phyloP scores from a whole-genome alignment of 2,329 filamentous ascomycete species.

The Hypoxylon sp. region DNA sequence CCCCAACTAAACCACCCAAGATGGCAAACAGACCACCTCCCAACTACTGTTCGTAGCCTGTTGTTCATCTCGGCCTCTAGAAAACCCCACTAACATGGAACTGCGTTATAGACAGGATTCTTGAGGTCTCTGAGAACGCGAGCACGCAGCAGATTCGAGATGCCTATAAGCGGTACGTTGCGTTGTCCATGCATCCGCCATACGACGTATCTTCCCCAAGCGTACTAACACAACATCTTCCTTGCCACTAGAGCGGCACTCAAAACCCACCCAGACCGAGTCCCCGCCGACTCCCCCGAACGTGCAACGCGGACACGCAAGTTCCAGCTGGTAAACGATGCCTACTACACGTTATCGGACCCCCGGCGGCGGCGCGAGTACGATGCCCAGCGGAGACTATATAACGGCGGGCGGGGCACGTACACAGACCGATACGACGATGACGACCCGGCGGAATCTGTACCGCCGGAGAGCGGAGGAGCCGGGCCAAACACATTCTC shows the following conservation, averaged over 20 bases:
- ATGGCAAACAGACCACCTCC: constrained; percentile 55
- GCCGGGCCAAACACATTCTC: constrained; percentile 63
- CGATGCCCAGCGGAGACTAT: constrained; percentile 74
- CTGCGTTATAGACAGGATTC: constrained; percentile 68
- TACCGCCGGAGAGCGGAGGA: constrained; percentile 54
- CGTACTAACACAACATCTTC: constrained; percentile 8
- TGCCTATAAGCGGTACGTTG: constrained; percentile 84
- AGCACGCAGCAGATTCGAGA: constrained; percentile 85
- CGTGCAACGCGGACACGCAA: constrained; percentile 81
- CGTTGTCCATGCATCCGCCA: too few species aligned
- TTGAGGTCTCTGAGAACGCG: constrained; percentile 77
- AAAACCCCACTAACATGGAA: constrained; percentile 37
- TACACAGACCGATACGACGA: constrained; percentile 58
- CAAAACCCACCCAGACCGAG: constrained; percentile 92
- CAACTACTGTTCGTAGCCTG: constrained; percentile 63
- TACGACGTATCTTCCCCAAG: neutral
- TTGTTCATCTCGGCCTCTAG: constrained; percentile 6
- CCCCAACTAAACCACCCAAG: constrained; percentile 31
- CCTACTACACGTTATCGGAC: constrained; percentile 92
- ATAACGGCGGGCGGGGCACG: constrained; percentile 42
- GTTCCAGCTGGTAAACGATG: constrained; percentile 92
- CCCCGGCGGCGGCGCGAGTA: constrained; percentile 80
- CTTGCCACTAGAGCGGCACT: constrained; percentile 73
- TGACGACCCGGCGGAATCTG: constrained; percentile 50
- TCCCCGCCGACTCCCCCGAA: constrained; percentile 83